phyloP scores from a whole-genome alignment of 129 eudicot genomes.

The Logfia minima region DNA sequence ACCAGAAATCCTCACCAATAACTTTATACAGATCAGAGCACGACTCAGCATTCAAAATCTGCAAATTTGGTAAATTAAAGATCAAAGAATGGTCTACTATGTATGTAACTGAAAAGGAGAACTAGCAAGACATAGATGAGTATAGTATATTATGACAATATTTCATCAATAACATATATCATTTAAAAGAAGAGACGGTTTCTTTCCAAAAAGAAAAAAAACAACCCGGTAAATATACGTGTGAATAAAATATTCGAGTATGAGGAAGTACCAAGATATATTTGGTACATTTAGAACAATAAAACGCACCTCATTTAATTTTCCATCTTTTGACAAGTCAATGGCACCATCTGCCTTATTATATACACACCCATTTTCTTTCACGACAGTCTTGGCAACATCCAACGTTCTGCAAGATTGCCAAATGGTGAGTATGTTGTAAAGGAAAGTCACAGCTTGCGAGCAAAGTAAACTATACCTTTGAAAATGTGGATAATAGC shows the following conservation, averaged over 20 bases:
- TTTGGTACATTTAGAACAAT: neutral
- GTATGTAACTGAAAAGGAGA: neutral
- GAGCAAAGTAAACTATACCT: conserved; percentile 45
- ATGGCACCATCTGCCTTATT: conserved; percentile 64
- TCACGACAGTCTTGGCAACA: conserved; percentile 70
- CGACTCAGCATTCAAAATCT: conserved; percentile 72
- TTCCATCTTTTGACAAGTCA: conserved; percentile 59
- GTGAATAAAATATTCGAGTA: neutral
- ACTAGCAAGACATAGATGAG: conserved; percentile 4
- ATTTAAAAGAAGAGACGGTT: neutral
- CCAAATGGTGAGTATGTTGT: conserved; percentile 21
- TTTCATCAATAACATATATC: neutral
- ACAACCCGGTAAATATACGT: neutral
- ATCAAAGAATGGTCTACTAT: neutral
- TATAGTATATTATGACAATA: neutral
- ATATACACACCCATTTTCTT: conserved; percentile 65
- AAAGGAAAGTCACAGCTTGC: conserved; percentile 4
- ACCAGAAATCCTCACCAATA: conserved; percentile 94
- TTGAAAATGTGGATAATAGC: conserved; percentile 70
- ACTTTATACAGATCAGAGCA: conserved; percentile 77
- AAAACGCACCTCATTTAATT: conserved; percentile 72
- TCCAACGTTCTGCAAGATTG: conserved; percentile 56
- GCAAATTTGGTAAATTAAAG: conserved; percentile 20
- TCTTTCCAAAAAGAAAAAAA: neutral
- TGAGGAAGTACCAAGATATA: conserved; percentile 9